Evolutionary conservation across 768 basidiomycete genomes (phyloP), one percentile per base, ranked within the genome.

Genomic region (Mycena galopus): DNA sequence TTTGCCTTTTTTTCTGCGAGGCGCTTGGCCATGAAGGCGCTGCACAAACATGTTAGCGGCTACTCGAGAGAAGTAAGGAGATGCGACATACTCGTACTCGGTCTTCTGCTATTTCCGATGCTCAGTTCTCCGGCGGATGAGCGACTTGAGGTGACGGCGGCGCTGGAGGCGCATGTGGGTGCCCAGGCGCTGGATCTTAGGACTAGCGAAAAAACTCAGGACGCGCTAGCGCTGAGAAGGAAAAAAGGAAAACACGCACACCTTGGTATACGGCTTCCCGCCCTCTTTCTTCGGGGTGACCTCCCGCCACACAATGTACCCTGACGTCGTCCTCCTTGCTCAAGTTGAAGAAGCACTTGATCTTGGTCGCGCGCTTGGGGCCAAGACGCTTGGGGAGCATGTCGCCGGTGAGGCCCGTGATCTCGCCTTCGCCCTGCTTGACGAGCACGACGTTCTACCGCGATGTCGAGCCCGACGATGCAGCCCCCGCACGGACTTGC

Each of bases 401-500:
- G 76, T 83, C 90, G 82, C 98, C 96, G 76, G 97, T 98, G 64
- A 99, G 86, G 30, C 96, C 97, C 29, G 96, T 91, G 80, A 99
- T 91, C 29, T 97, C 96, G 65, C 83, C 78, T 67, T 97, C 96
- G 67, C 97, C 97, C 86, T 98, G n/a, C n/a, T n/a, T n/a, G n/a
- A n/a, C n/a, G n/a, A n/a, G n/a, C n/a, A n/a, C n/a, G n/a, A n/a
- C n/a, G n/a, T n/a, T n/a, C n/a, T n/a, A n/a, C n/a, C n/a, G n/a
- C n/a, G n/a, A n/a, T n/a, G n/a, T n/a, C n/a, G n/a, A n/a, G 94
- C 76, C 94, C 96, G 81, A 98, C 95, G 84, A 99, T 98, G 89
- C n/a, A 96, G 97, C 37, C 97, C 97, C 74, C 97, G 94, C 73
- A 99, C 95, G 79, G 97, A 98, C 87, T 99, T 99, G 89, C 97